phyloP scores from a whole-genome alignment of 257 asterid genomes.

The Solanum peruvianum region DNA sequence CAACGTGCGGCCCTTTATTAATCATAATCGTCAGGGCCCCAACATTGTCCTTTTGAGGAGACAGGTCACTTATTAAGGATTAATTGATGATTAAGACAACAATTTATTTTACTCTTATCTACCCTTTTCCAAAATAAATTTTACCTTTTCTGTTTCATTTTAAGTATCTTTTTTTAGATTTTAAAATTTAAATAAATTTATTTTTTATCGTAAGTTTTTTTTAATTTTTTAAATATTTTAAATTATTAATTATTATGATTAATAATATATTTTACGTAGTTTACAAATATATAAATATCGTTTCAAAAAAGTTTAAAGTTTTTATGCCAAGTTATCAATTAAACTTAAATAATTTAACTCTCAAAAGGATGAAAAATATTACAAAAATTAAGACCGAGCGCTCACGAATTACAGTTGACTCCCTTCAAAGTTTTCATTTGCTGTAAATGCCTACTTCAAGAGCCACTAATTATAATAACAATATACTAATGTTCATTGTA shows the following conservation, averaged over 20 bases:
- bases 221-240: too few relatives aligned
- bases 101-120: background rate
- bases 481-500: background rate
- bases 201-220: too few relatives aligned
- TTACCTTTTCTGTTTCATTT: too few relatives aligned
- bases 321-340: too few relatives aligned
- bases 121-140: background rate
- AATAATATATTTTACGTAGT: too few relatives aligned
- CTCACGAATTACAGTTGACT: background rate
- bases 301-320: rapidly evolving
- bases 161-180: too few relatives aligned
- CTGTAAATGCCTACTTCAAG: background rate
- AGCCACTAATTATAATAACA: background rate
- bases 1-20: background rate
- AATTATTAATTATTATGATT: too few relatives aligned
- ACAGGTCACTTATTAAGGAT: background rate
- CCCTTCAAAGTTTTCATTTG: background rate
- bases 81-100: background rate
- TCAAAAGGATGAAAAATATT: too few relatives aligned
- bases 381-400: too few relatives aligned
- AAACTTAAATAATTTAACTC: too few relatives aligned
- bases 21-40: background rate
- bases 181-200: too few relatives aligned
- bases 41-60: background rate
- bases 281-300: too few relatives aligned